Conservation (phyloP, 208 protist species). For the Herpetomonas tarakana region DNA sequence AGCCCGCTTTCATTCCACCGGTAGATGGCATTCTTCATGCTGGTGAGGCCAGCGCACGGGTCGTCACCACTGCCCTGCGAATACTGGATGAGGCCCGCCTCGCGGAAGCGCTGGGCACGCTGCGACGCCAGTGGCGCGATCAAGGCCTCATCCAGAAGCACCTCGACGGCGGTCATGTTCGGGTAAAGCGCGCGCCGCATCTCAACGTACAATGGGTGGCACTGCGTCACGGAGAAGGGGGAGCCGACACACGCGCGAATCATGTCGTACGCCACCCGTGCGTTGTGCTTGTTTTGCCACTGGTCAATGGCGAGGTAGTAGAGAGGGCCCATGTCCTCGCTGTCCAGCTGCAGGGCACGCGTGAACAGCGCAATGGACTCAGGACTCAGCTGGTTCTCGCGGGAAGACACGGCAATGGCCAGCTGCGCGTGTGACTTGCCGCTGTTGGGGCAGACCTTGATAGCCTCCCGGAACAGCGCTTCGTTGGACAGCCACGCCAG, state of each 20-base stretch:
- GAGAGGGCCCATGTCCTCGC: constrained; percentile 27
- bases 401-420: constrained; percentile 14
- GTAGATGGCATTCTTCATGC: constrained; percentile 13
- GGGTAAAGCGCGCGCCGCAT: constrained; percentile 26
- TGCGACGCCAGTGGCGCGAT: constrained; percentile 13
- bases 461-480: constrained; percentile 38
- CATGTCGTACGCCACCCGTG: constrained; percentile 20
- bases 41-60: constrained; percentile 9
- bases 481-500: constrained; percentile 41
- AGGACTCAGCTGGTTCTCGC: constrained; percentile 11
- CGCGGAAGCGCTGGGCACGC: constrained; percentile 24
- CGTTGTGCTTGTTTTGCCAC: constrained; percentile 21
- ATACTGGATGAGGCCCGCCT: constrained; percentile 19
- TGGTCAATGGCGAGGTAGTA: constrained; percentile 41
- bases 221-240: constrained; percentile 23
- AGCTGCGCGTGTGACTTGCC: constrained; percentile 39
- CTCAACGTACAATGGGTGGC: constrained; percentile 18
- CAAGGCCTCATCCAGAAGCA: constrained; percentile 29
- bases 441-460: constrained; percentile 45
- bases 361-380: constrained; percentile 26
- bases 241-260: constrained; percentile 31
- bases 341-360: constrained; percentile 29
- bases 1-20: constrained; percentile 17
- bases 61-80: neutral
- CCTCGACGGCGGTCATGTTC: constrained; percentile 33